phyloP scores from a whole-genome alignment of 805 yeast species.

The Pichia paraexigua region DNA sequence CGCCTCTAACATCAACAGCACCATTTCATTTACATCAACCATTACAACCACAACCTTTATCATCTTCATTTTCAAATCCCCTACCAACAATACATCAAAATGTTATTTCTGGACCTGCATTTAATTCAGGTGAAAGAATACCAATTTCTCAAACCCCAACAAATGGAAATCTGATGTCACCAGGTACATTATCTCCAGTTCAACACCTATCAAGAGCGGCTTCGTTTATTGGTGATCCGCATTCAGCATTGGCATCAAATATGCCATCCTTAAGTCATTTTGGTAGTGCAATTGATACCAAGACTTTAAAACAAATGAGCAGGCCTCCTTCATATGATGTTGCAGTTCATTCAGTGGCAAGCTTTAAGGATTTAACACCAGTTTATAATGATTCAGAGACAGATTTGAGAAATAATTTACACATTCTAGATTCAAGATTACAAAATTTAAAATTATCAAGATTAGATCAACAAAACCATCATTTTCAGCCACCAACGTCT shows the following conservation, averaged over 20 bases:
- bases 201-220: constrained; percentile 53
- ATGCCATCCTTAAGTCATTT: neutral
- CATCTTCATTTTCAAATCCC: neutral
- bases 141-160: constrained; percentile 2
- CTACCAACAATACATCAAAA: neutral
- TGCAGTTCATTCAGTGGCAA: constrained; percentile 53
- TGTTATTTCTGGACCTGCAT: constrained; percentile 18
- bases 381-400: constrained; percentile 42
- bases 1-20: neutral
- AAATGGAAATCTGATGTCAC: constrained; percentile 19
- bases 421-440: constrained; percentile 26
- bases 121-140: constrained; percentile 13
- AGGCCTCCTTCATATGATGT: constrained; percentile 80
- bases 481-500: neutral
- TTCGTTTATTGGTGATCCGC: constrained; percentile 31
- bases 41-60: neutral
- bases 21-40: neutral
- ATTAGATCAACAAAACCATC: neutral
- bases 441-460: constrained; percentile 15
- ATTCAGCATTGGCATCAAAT: neutral
- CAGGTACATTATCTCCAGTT: constrained; percentile 45
- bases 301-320: constrained; percentile 25
- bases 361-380: constrained; percentile 58
- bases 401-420: constrained; percentile 20
- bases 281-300: neutral